Evolutionary conservation across 73 alveolate species (phyloP), one percentile per base, ranked within the genome.

Genomic region (Paraurostyla sp.): DNA sequence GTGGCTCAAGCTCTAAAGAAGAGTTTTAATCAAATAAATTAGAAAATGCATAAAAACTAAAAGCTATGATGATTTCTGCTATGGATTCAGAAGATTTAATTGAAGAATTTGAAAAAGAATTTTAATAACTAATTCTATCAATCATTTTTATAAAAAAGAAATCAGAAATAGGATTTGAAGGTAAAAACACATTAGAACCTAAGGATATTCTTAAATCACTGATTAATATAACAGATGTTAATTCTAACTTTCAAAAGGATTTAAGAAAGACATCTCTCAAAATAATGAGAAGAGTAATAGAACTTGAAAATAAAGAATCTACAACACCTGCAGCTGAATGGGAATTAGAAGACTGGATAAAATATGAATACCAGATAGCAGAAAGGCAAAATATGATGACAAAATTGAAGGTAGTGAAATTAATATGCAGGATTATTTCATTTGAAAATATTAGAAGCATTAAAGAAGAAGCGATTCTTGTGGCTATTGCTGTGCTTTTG

Each of bases 401-500:
- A 0, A 56, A 76, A 22, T 71, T 50, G 16, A 87, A 65, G 18
- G 85, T 78, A 18, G 87, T 88, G 15, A 30, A 50, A 48, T 60
- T 90, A 0, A 48, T 84, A 32, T 88, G 92, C 52, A 71, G 75
- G 22, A 25, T 83, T 13, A 84, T 90, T 0, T 46, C 83, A 20
- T 0, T 25, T 30, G 91, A 90, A 48, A 38, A 36, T 13, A 48
- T 41, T 2, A 59, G 76, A 25, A 86, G 63, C 15, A 78, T 92
- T 20, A 80, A 54, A 36, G 90, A 92, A 58, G 96, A 92, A 69
- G 92, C 94, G 9, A 40, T 92, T 0, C 71, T 92, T 0, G 87
- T 87, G 0, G 92, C 92, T n/a, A 87, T 92, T 27, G 94, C 97
- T 29, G 62, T 80, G n/a, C 71, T 92, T 29, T 76, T 92, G 2